These are phyloP conservation scores for Hygrophorus pudorinus DNA, from an alignment of 768 basidiomycete genomes.

Conservation along the genomic window DNA sequence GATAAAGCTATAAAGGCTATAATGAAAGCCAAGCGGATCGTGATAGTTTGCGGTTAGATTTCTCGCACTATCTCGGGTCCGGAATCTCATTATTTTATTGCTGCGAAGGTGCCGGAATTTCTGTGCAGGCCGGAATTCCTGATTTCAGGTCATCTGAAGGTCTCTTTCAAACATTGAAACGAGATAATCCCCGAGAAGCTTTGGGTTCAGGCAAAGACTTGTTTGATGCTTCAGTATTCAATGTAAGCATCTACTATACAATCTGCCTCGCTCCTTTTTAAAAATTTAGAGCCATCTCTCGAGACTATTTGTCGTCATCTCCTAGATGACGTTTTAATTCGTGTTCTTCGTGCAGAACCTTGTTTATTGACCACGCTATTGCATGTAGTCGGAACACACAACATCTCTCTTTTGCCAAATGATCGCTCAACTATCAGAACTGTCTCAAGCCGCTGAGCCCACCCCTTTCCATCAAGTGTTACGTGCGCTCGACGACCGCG, in stretches of 20 bases:
- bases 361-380: slow-evolving; percentile 1
- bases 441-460: slow-evolving; percentile 63
- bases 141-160: slow-evolving; percentile 82
- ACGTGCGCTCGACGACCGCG: slow-evolving; percentile 62
- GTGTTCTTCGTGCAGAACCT: background rate
- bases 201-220: slow-evolving; percentile 76
- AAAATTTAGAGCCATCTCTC: background rate
- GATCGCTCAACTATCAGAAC: slow-evolving; percentile 73
- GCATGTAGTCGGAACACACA: slow-evolving; percentile 54
- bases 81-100: background rate
- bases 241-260: slow-evolving; percentile 40
- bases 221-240: slow-evolving; percentile 86
- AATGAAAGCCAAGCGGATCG: slow-evolving; percentile 70
- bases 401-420: slow-evolving; percentile 80
- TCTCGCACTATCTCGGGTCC: background rate
- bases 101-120: slow-evolving; percentile 72
- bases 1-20: slow-evolving; percentile 53
- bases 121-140: slow-evolving; percentile 80
- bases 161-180: slow-evolving; percentile 67
- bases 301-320: background rate
- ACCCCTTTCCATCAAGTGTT: slow-evolving; percentile 76
- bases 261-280: background rate
- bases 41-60: slow-evolving; percentile 75
- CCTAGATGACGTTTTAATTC: background rate
- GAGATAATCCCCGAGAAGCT: slow-evolving; percentile 64